Evolutionary conservation across 495 filamentous ascomycete genomes (phyloP), one percentile per base, ranked within the genome.

Genomic region (Elaphomyces granulatus): DNA sequence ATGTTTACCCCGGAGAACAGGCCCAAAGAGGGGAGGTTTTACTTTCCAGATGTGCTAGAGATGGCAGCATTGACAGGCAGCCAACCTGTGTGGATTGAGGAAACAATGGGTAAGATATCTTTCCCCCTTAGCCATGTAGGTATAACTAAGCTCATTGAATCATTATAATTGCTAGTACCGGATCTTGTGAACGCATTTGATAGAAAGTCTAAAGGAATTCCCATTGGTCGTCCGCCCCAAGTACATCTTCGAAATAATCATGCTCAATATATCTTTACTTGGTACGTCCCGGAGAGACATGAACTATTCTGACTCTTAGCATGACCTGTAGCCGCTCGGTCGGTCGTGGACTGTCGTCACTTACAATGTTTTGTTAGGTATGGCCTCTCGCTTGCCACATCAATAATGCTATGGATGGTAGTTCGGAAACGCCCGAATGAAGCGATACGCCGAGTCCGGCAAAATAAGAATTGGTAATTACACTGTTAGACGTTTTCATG

Each of bases 211-310:
- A 80, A 78, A 43, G 90, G 92, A n/a, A 78, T 90, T 31, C 90
- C 90, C 1, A 88, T 96, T 56, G 92, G 84, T n/a, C 72, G 87
- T 53, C 63, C 84, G 3, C 74, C 90, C 3, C 85, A 90, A 63
- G 90, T 98, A 43, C 93, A 90, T 59, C 61, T 98, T 57, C 74
- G 82, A 53, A 98, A 98, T 55, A 95, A 88, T 58, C 90, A 98
- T 61, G 77, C 83, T 47, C 88, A 98, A 63, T 98, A 98, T 53
- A 95, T 98, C 41, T 87, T 94, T 55, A 98, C 90, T 38, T 98
- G 90, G 90, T 94, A 74, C 52, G 76, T 66, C n/a, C 38, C 8
- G 15, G 20, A 15, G 12, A 34, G 8, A 12, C 2, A 21, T 15
- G 14, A 8, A 12, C 34, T 19, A 18, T 15, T 16, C 7, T 34